A percentile compares a stretch with the other conserved stretches of the same genome.
These are phyloP conservation scores for Arthrinium puccinioides DNA, from an alignment of 2,329 filamentous ascomycete genomes.

Conservation along the genomic window DNA sequence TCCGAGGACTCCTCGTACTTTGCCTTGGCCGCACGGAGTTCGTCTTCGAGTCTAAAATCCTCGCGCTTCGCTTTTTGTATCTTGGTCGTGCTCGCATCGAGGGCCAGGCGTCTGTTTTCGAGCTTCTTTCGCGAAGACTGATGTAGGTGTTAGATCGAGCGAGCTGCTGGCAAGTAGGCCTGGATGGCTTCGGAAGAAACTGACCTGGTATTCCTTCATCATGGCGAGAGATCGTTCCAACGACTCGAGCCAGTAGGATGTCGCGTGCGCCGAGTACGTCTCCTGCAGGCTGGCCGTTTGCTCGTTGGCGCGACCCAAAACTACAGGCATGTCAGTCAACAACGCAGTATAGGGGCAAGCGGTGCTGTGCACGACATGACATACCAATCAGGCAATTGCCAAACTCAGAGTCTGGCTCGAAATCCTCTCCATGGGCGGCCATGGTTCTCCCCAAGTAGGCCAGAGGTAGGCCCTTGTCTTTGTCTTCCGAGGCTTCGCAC, in stretches of 20 bases:
- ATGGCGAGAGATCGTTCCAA: constrained; percentile 82
- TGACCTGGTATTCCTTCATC: constrained; percentile 96
- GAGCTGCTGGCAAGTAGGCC: not conserved
- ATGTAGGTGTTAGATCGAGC: constrained; percentile 11
- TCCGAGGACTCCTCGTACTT: constrained; percentile 96
- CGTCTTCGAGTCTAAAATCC: constrained; percentile 88
- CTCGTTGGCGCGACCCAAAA: constrained; percentile 80
- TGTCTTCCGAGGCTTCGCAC: constrained; percentile 72
- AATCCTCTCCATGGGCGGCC: constrained; percentile 86
- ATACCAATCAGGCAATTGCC: constrained; percentile 74
- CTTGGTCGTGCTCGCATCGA: constrained; percentile 83
- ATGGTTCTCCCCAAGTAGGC: constrained; percentile 77
- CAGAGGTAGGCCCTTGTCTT: constrained; percentile 76
- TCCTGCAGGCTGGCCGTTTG: constrained; percentile 81
- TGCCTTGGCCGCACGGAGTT: constrained; percentile 80
- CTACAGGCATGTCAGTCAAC: constrained; percentile 26
- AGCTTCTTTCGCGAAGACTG: constrained; percentile 86
- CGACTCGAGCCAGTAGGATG: constrained; percentile 82
- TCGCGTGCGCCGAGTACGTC: constrained; percentile 69
- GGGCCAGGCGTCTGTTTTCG: constrained; percentile 79
- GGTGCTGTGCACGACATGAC: constrained; percentile 16
- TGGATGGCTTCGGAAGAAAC: constrained; percentile 13
- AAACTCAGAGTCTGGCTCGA: constrained; percentile 84
- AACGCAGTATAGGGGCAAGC: not conserved
- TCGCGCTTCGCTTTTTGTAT: constrained; percentile 92